Percentiles rank a stretch among this genome's conserved stretches.
Conservation (phyloP, 2,329 filamentous ascomycete genomes). For the Paecilomyces sp. region DNA sequence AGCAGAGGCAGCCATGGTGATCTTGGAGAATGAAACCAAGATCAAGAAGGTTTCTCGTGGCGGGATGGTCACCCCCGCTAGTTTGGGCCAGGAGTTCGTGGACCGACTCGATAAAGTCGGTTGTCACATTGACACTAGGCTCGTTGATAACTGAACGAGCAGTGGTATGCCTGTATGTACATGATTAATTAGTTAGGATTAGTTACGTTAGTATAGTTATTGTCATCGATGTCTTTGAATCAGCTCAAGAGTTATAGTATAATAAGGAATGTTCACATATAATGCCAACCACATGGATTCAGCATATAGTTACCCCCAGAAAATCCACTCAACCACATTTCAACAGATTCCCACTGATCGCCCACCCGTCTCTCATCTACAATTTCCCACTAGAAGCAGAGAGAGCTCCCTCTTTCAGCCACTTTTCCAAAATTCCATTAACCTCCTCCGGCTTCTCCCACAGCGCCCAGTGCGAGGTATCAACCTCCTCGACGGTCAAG, state of each 20-base stretch:
- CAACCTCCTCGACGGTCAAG: conserved; percentile 59
- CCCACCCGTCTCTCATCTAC: conserved; percentile 14
- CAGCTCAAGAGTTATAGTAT: too few species aligned
- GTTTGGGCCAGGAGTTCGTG: conserved; percentile 40
- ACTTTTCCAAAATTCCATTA: conserved; percentile 61
- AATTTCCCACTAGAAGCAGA: conserved; percentile 37
- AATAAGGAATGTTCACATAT: too few species aligned
- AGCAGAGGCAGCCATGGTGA: conserved; percentile 38
- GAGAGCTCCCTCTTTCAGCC: conserved; percentile 54
- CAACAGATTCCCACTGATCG: neutral
- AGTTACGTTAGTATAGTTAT: too few species aligned
- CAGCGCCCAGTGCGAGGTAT: conserved; percentile 74
- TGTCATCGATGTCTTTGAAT: neutral
- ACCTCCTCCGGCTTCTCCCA: conserved; percentile 64
- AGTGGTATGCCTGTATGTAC: too few species aligned
- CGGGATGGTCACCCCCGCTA: conserved; percentile 43
- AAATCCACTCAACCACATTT: neutral
- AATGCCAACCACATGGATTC: too few species aligned
- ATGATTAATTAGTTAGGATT: too few species aligned
- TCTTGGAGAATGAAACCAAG: conserved; percentile 35
- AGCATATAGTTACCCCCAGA: too few species aligned
- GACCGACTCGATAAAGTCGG: conserved; percentile 39
- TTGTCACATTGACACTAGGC: conserved; percentile 32
- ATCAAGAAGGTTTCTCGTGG: conserved; percentile 34
- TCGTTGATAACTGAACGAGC: conserved; percentile 21